Conservation (phyloP, 1,284 basidiomycete species). For the Ganoderma leucocontextum region DNA sequence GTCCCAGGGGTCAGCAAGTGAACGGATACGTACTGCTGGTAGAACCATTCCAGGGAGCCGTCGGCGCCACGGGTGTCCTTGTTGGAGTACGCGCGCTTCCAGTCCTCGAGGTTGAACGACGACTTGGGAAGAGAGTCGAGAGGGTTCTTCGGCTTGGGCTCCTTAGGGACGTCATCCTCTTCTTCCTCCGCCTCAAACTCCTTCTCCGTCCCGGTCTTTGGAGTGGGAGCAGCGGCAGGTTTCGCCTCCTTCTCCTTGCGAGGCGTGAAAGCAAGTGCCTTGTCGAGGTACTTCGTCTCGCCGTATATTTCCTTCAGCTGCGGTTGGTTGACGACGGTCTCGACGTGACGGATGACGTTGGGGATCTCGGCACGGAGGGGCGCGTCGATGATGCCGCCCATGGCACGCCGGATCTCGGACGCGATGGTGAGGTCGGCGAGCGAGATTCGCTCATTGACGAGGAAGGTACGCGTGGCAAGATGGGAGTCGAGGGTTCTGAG, state of each 20-base stretch:
- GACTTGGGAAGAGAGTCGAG: constrained; percentile 93
- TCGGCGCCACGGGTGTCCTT: constrained; percentile 87
- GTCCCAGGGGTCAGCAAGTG: no score
- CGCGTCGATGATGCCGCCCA: constrained; percentile 68
- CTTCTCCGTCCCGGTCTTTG: constrained; percentile 64
- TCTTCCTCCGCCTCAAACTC: constrained; percentile 73
- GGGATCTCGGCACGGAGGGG: constrained; percentile 71
- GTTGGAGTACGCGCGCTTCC: constrained; percentile 98
- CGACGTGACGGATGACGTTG: constrained; percentile 84
- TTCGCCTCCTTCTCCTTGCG: constrained; percentile 68
- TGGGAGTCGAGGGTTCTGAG: constrained; percentile 78
- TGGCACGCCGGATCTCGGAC: constrained; percentile 59
- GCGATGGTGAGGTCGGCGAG: constrained; percentile 88
- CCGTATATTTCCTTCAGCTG: constrained; percentile 75
- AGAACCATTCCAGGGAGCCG: constrained; percentile 88
- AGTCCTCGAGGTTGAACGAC: constrained; percentile 94
- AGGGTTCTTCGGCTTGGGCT: constrained; percentile 92
- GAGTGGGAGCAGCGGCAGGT: constrained; percentile 53
- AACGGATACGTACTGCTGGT: constrained; percentile 72
- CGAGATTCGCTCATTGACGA: constrained; percentile 94
- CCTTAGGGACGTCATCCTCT: constrained; percentile 68
- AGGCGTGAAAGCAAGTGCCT: constrained; percentile 77
- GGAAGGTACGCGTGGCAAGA: constrained; percentile 86
- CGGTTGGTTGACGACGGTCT: constrained; percentile 88
- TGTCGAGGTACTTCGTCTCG: constrained; percentile 70